Percentiles rank a stretch among this genome's conserved stretches.
phyloP scores from a whole-genome alignment of 2,329 filamentous ascomycete species.

The Fusarium xylarioides region DNA sequence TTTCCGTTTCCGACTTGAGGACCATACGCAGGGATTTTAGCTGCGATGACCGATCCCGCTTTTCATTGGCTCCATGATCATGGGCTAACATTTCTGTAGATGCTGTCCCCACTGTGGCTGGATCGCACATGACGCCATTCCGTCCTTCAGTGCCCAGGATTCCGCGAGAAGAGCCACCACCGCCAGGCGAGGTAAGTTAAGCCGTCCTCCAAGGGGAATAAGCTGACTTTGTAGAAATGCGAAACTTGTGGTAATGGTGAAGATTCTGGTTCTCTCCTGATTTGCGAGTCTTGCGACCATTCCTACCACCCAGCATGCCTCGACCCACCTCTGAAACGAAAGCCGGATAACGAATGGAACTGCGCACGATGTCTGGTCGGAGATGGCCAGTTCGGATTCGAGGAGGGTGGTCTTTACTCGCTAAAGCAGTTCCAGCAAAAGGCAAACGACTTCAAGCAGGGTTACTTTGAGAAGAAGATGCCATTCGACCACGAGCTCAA shows the following conservation, averaged over 20 bases:
- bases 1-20: constrained; percentile 29
- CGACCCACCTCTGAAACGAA: constrained; percentile 81
- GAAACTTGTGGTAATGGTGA: constrained; percentile 86
- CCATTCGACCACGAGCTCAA: constrained; percentile 86
- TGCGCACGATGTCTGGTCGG: constrained; percentile 95
- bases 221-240: constrained; percentile 66
- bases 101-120: constrained; percentile 84
- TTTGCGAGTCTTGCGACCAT: constrained; percentile 92
- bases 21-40: constrained; percentile 40
- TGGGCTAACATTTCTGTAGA: constrained; percentile 49
- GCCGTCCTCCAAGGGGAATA: constrained; percentile 34
- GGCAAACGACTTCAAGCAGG: constrained; percentile 92
- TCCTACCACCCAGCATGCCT: constrained; percentile 88
- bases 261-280: constrained; percentile 73
- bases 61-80: constrained; percentile 32
- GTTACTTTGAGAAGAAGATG: constrained; percentile 91
- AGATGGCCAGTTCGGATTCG: constrained; percentile 96
- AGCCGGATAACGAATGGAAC: constrained; percentile 92
- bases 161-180: constrained; percentile 61
- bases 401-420: constrained; percentile 95
- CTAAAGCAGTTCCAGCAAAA: constrained; percentile 96
- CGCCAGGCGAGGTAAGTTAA: constrained; percentile 53
- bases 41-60: constrained; percentile 27
- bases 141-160: constrained; percentile 79
- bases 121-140: constrained; percentile 95